phyloP scores from a whole-genome alignment of 225 moss, liverwort and hornwort species.

The Anthoceros angustus region DNA sequence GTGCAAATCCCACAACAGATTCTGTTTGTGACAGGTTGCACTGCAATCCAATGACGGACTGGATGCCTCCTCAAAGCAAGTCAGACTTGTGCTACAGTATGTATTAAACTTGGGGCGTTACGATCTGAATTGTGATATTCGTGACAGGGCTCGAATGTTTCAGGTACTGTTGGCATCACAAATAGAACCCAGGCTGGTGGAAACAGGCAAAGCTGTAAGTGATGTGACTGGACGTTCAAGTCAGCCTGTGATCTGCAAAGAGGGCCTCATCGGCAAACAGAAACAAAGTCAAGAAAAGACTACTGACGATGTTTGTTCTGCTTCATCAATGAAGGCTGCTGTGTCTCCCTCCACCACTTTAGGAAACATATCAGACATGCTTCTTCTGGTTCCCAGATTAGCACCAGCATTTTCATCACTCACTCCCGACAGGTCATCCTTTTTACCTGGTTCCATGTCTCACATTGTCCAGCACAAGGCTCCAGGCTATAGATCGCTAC shows the following conservation, averaged over 20 bases:
- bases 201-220: conserved; percentile 24
- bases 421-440: conserved; percentile 64
- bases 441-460: conserved; percentile 91
- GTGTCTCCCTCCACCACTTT: conserved; percentile 25
- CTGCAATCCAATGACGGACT: conserved; percentile 25
- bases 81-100: conserved; percentile 46
- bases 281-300: not conserved
- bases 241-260: conserved; percentile 5
- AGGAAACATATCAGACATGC: conserved; percentile 24
- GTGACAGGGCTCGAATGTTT: conserved; percentile 75
- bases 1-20: not conserved
- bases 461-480: conserved; percentile 88
- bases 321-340: conserved; percentile 8
- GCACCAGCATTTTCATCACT: conserved; percentile 56
- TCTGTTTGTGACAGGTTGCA: conserved; percentile 35
- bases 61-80: conserved; percentile 28
- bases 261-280: not conserved
- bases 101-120: conserved; percentile 54
- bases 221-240: conserved; percentile 22
- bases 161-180: conserved; percentile 39
- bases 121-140: conserved; percentile 67
- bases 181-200: conserved; percentile 12
- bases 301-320: not conserved
- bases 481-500: conserved; percentile 65
- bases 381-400: conserved; percentile 59